These are phyloP conservation scores for Epichloe aotearoae DNA, from an alignment of 2,329 filamentous ascomycete genomes.

Conservation along the genomic window DNA sequence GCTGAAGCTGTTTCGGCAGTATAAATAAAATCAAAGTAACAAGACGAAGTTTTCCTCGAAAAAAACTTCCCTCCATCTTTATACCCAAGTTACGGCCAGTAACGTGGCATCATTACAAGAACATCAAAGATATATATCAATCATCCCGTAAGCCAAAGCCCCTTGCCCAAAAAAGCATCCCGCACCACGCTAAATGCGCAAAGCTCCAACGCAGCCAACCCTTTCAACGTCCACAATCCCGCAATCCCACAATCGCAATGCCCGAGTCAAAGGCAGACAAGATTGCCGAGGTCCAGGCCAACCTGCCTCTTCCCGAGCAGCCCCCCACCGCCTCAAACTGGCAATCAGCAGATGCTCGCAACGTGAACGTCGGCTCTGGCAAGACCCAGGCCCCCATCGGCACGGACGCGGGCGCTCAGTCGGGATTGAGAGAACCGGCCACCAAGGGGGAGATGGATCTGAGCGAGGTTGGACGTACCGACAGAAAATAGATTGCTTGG, in stretches of 20 bases:
- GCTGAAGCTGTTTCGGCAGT: neutral
- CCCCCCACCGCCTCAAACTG: conserved; percentile 67
- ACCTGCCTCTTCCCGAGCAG: conserved; percentile 68
- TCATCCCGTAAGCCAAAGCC: neutral
- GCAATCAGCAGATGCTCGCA: conserved; percentile 57
- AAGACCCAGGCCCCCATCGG: conserved; percentile 30
- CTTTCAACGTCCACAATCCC: neutral
- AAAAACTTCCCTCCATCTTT: too few relatives aligned
- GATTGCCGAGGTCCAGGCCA: conserved; percentile 55
- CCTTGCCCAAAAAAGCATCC: neutral
- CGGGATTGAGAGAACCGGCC: conserved; percentile 45
- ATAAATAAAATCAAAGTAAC: neutral
- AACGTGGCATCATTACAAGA: neutral
- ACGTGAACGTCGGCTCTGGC: conserved; percentile 48
- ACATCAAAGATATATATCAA: neutral
- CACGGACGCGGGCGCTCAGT: conserved; percentile 31
- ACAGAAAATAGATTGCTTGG: neutral
- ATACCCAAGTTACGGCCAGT: too few relatives aligned
- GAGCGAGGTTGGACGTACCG: conserved; percentile 43
- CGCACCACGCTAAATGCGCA: neutral
- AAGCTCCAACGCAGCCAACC: neutral
- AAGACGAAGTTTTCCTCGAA: too few relatives aligned
- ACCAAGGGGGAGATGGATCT: conserved; percentile 43
- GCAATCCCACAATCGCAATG: conserved; percentile 13
- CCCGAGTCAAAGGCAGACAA: conserved; percentile 44